A percentile compares a stretch with the other conserved stretches of the same genome.
Evolutionary conservation across 1,284 basidiomycete genomes (phyloP).

Genomic region (Rhodotorula sp.): DNA sequence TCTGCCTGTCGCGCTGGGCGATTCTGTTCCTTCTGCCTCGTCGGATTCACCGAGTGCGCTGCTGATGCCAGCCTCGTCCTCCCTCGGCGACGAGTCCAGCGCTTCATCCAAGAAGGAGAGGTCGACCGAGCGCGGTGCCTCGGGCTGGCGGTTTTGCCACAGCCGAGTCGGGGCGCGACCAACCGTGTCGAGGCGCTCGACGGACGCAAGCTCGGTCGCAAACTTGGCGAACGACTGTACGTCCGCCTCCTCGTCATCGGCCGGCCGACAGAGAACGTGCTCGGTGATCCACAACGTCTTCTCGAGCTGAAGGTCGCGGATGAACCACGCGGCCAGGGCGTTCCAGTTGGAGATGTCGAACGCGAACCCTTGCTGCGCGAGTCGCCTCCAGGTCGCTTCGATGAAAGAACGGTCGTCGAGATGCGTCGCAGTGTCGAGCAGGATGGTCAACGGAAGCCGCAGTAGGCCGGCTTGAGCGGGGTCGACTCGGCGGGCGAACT

Average conservation of each 20-base stretch:
- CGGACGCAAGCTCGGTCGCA: conserved; percentile 4
- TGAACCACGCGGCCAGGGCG: conserved; percentile 69
- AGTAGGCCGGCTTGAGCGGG: conserved; percentile 58
- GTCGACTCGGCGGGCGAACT: conserved; percentile 17
- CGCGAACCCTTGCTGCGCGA: conserved; percentile 67
- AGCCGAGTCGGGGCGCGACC: conserved; percentile 2
- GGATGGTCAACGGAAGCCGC: conserved; percentile 77
- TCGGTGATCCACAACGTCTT: conserved; percentile 82
- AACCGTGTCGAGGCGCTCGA: background rate
- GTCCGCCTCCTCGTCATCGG: background rate
- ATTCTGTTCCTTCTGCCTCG: background rate
- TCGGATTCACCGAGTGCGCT: background rate
- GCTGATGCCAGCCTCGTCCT: conserved; percentile 46
- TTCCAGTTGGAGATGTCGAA: conserved; percentile 96
- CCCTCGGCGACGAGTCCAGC: conserved; percentile 49
- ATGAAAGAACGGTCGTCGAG: conserved; percentile 62
- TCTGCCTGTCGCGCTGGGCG: background rate
- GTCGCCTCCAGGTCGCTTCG: conserved; percentile 64
- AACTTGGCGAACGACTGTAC: background rate
- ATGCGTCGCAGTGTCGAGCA: conserved; percentile 69
- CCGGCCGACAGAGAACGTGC: conserved; percentile 58
- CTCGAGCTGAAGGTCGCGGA: conserved; percentile 67
- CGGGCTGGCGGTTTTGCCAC: background rate
- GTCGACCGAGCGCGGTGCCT: background rate
- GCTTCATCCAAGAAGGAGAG: background rate